These are phyloP conservation scores for Podospora pseudoanserina DNA, from an alignment of 495 filamentous ascomycete genomes.

Conservation along the genomic window DNA sequence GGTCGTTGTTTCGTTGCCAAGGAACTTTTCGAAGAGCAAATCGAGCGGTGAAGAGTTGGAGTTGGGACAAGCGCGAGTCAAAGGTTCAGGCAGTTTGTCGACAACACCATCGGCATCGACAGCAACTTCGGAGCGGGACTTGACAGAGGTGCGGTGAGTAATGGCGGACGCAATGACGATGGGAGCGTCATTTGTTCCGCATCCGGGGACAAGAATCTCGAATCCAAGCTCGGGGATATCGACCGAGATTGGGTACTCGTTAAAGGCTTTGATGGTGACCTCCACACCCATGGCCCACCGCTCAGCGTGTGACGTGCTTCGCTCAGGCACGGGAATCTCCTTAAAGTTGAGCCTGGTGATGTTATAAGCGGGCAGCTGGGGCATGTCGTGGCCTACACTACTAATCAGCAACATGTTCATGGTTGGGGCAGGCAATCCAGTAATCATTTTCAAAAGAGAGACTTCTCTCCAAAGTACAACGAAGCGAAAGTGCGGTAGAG, in stretches of 20 bases:
- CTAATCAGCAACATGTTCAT: constrained; percentile 29
- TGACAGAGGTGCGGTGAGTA: constrained; percentile 60
- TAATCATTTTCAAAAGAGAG: constrained; percentile 33
- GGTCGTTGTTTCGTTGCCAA: constrained; percentile 70
- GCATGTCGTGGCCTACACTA: constrained; percentile 59
- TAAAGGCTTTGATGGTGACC: constrained; percentile 61
- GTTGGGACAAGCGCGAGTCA: constrained; percentile 69
- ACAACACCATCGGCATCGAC: constrained; percentile 68
- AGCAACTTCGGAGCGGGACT: constrained; percentile 60
- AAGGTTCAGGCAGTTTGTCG: constrained; percentile 61
- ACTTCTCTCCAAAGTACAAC: constrained; percentile 50
- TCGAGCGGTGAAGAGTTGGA: constrained; percentile 79
- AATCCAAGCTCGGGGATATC: constrained; percentile 77
- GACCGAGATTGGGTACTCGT: constrained; percentile 72
- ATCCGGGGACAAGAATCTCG: constrained; percentile 76
- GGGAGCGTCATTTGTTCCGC: constrained; percentile 60
- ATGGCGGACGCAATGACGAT: constrained; percentile 68
- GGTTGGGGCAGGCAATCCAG: neutral
- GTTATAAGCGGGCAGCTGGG: constrained; percentile 70
- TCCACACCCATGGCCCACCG: constrained; percentile 71
- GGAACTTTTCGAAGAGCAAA: constrained; percentile 72
- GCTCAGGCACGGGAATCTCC: constrained; percentile 54
- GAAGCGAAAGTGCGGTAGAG: constrained; percentile 54
- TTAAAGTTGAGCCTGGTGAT: constrained; percentile 71
- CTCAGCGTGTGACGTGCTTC: constrained; percentile 10